Percentiles rank a stretch among this genome's conserved stretches.
phyloP scores from a whole-genome alignment of 2,329 filamentous ascomycete species.

The Fragosphaeria purpurea region DNA sequence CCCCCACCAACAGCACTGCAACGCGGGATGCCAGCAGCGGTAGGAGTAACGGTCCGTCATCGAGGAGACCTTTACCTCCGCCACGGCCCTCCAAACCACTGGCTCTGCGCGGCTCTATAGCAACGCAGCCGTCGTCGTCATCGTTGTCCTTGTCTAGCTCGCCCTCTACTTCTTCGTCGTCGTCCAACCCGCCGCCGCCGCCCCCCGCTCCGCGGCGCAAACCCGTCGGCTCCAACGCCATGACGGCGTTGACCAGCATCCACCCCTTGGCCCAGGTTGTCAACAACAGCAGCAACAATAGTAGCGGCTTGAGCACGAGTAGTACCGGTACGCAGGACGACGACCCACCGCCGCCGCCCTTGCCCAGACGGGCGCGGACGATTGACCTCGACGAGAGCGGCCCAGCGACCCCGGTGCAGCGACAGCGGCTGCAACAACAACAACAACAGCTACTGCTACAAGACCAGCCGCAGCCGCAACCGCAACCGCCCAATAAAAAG shows the following conservation, averaged over 20 bases:
- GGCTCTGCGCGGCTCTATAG: slow-evolving; percentile 36
- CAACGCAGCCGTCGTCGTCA: slow-evolving; percentile 13
- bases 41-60: not conserved
- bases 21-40: not conserved
- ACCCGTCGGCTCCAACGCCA: not conserved
- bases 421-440: slow-evolving; percentile 6
- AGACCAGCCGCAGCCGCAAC: slow-evolving; percentile 9
- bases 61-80: slow-evolving; percentile 31
- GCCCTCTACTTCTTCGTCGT: too few species aligned
- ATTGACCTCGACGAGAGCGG: slow-evolving; percentile 2
- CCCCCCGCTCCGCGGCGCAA: slow-evolving; percentile 6
- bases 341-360: slow-evolving; percentile 8
- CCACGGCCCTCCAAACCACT: slow-evolving; percentile 49
- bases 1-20: not conserved
- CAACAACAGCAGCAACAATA: slow-evolving; percentile 17
- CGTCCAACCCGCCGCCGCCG: not conserved
- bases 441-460: slow-evolving; percentile 11
- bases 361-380: slow-evolving; percentile 5
- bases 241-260: slow-evolving; percentile 6
- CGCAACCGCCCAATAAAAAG: slow-evolving; percentile 46
- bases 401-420: not conserved
- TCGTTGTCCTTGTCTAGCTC: too few species aligned
- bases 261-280: slow-evolving; percentile 33
- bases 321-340: slow-evolving; percentile 2
- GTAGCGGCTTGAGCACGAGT: slow-evolving; percentile 6